These are phyloP conservation scores for Zymoseptoria pseudotritici DNA, from an alignment of 2,329 filamentous ascomycete species.

Conservation along the genomic window DNA sequence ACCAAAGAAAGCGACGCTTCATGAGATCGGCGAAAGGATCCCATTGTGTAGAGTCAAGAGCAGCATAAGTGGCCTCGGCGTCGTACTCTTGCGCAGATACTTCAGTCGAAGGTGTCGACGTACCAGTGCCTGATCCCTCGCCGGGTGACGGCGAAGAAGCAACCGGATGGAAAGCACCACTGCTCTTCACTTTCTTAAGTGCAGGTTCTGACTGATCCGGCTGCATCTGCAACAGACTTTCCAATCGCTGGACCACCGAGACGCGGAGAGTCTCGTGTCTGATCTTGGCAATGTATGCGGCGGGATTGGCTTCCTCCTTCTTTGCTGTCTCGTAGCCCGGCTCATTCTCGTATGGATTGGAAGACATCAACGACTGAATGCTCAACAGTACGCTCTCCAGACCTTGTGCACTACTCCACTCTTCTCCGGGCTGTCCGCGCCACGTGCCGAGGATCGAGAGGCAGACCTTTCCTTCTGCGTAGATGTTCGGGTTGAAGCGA, in stretches of 20 bases:
- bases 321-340: constrained; percentile 68
- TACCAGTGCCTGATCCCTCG: constrained; percentile 5
- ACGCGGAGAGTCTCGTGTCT: constrained; percentile 83
- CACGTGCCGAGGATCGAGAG: constrained; percentile 73
- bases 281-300: constrained; percentile 52
- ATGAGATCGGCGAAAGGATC: constrained; percentile 85
- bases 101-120: constrained; percentile 13
- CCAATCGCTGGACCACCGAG: constrained; percentile 76
- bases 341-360: constrained; percentile 84
- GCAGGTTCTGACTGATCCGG: constrained; percentile 19
- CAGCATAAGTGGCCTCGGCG: constrained; percentile 25
- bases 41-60: constrained; percentile 47
- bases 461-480: constrained; percentile 84
- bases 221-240: constrained; percentile 65
- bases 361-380: constrained; percentile 91
- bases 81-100: constrained; percentile 34
- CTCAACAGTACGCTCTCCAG: constrained; percentile 90
- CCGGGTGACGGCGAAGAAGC: constrained; percentile 4
- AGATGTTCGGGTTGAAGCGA: constrained; percentile 96
- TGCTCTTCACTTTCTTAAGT: constrained; percentile 15
- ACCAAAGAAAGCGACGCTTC: constrained; percentile 92
- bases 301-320: constrained; percentile 21
- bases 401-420: constrained; percentile 95
- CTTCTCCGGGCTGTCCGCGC: constrained; percentile 80
- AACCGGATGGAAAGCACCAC: constrained; percentile 1